A percentile compares a stretch with the other conserved stretches of the same genome.
Evolutionary conservation across 192 early-diverging fungal genomes (phyloP).

Genomic region (Podila epicladia): DNA sequence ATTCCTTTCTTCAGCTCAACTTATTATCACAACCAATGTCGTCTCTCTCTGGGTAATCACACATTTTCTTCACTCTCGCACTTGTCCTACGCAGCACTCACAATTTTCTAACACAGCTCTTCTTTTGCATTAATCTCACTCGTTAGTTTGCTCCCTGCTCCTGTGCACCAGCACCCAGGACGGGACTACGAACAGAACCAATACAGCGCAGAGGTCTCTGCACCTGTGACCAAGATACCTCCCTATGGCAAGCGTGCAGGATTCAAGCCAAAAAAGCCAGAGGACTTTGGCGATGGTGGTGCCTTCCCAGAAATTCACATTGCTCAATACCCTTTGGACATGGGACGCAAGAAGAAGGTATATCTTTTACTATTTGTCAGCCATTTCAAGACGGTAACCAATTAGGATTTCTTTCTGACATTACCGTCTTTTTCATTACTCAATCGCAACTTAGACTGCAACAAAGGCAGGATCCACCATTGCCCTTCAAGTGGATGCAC

Average conservation of each 20-base stretch:
- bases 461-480: conserved; percentile 69
- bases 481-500: conserved; percentile 88
- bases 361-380: conserved; percentile 7
- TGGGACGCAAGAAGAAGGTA: conserved; percentile 83
- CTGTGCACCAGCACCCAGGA: conserved; percentile 42
- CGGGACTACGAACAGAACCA: conserved; percentile 35
- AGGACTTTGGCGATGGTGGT: conserved; percentile 97
- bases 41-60: conserved; percentile 13
- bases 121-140: not conserved
- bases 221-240: conserved; percentile 58
- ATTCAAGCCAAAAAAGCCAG: conserved; percentile 80
- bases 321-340: conserved; percentile 93
- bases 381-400: not conserved
- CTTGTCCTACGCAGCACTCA: not conserved
- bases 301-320: conserved; percentile 95
- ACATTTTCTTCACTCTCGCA: not conserved
- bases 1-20: not conserved
- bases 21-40: not conserved
- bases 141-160: conserved; percentile 35
- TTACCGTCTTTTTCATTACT: no score
- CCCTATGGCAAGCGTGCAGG: conserved; percentile 83
- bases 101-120: not conserved
- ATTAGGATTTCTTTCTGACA: not conserved
- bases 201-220: conserved; percentile 18
- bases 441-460: not conserved